Evolutionary conservation across 768 basidiomycete genomes (phyloP).

Genomic region (Kondoa subrosea): DNA sequence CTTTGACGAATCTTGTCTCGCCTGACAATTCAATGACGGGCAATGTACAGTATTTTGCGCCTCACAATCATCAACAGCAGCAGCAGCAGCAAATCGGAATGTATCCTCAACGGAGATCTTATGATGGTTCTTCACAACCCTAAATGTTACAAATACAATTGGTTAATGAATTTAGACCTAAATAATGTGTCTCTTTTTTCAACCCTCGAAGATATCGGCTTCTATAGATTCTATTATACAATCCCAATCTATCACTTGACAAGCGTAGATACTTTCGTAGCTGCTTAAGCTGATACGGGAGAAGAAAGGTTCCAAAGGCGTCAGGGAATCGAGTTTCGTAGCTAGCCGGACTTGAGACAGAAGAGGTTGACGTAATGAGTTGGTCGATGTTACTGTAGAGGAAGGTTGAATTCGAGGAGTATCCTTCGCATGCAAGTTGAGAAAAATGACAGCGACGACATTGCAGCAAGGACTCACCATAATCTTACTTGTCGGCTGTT

Average conservation of each 20-base stretch:
- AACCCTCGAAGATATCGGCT: slow-evolving; percentile 70
- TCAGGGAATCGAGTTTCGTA: slow-evolving; percentile 57
- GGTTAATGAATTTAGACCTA: too few relatives aligned
- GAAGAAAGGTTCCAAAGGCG: slow-evolving; percentile 79
- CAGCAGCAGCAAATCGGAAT: too few relatives aligned
- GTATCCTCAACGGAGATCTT: too few relatives aligned
- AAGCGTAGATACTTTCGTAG: slow-evolving; percentile 80
- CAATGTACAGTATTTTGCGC: slow-evolving; percentile 8
- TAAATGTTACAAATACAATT: too few relatives aligned
- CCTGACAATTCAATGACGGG: not conserved
- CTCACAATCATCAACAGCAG: slow-evolving; percentile 9
- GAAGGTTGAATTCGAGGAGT: not conserved
- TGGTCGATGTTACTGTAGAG: not conserved
- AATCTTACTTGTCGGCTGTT: slow-evolving; percentile 20
- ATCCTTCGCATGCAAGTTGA: not conserved
- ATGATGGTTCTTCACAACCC: too few relatives aligned
- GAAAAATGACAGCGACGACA: not conserved
- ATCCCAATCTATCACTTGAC: slow-evolving; percentile 58
- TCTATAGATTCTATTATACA: slow-evolving; percentile 64
- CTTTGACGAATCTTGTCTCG: not conserved
- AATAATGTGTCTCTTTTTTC: too few relatives aligned
- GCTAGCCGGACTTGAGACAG: slow-evolving; percentile 42
- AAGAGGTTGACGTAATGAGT: slow-evolving; percentile 52
- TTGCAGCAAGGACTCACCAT: not conserved
- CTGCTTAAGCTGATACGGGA: slow-evolving; percentile 69